These are phyloP conservation scores for Amanita phalloides DNA, from an alignment of 768 basidiomycete species.

Conservation along the genomic window DNA sequence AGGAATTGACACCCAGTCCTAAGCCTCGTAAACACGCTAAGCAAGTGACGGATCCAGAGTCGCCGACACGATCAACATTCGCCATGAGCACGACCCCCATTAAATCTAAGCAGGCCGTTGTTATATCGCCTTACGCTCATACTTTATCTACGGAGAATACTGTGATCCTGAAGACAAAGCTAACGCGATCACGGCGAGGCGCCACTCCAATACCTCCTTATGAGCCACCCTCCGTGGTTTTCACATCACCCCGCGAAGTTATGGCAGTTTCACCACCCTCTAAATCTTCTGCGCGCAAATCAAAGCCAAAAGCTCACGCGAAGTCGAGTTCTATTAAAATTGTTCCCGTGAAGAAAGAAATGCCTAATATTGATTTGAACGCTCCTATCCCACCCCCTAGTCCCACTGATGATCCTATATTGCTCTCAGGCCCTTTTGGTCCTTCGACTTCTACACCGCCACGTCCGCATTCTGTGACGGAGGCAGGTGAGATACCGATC, in stretches of 20 bases:
- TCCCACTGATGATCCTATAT: conserved; percentile 66
- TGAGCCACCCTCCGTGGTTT: conserved; percentile 57
- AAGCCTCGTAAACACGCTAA: conserved; percentile 43
- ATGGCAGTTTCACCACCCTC: conserved; percentile 27
- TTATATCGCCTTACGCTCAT: conserved; percentile 31
- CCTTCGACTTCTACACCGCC: conserved; percentile 15
- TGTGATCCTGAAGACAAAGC: conserved; percentile 19
- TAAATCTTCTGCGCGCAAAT: conserved; percentile 19
- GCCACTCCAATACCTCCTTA: conserved; percentile 50
- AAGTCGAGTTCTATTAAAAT: conserved; percentile 12
- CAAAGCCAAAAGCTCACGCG: conserved; percentile 7
- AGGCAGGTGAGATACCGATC: not conserved
- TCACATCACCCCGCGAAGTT: conserved; percentile 62
- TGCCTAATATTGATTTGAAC: conserved; percentile 50
- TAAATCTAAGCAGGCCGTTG: conserved; percentile 15
- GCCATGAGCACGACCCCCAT: conserved; percentile 9
- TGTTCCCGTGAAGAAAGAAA: conserved; percentile 45
- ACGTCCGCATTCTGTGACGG: conserved; percentile 1
- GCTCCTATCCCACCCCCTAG: conserved; percentile 58
- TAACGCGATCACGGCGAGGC: conserved; percentile 26
- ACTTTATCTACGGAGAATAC: conserved; percentile 42
- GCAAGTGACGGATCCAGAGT: conserved; percentile 8
- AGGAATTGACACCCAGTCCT: conserved; percentile 45
- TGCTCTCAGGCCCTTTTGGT: conserved; percentile 40
- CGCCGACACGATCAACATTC: conserved; percentile 17